These are phyloP conservation scores for Spathaspora sp. DNA, from an alignment of 1,139 yeast genomes.

Conservation along the genomic window DNA sequence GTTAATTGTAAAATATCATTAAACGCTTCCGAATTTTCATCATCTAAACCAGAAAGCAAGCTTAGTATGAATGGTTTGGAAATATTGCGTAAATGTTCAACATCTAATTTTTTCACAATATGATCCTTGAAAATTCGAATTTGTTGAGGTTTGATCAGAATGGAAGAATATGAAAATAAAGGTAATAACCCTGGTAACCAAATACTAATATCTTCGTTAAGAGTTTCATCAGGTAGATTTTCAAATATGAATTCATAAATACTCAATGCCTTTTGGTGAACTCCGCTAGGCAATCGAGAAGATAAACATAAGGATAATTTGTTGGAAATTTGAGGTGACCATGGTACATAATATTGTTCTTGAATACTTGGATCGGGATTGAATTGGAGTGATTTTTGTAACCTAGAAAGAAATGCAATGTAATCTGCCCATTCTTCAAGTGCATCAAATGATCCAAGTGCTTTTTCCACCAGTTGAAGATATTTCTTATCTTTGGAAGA, in stretches of 20 bases:
- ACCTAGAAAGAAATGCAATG: constrained; percentile 78
- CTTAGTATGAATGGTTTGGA: constrained; percentile 72
- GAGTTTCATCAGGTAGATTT: constrained; percentile 50
- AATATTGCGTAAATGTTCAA: constrained; percentile 48
- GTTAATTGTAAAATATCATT: constrained; percentile 57
- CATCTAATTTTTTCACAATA: constrained; percentile 50
- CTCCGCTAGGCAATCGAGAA: constrained; percentile 87
- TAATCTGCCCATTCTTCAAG: constrained; percentile 99
- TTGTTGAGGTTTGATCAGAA: constrained; percentile 78
- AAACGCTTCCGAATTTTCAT: constrained; percentile 84
- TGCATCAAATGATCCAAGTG: constrained; percentile 75
- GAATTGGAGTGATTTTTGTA: constrained; percentile 63
- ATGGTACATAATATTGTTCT: constrained; percentile 45
- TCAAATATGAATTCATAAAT: constrained; percentile 71
- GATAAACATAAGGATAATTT: constrained; percentile 67
- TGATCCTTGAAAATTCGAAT: constrained; percentile 58
- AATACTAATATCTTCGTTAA: constrained; percentile 52
- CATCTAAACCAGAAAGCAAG: constrained; percentile 85
- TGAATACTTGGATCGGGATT: constrained; percentile 37
- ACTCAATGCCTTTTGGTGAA: constrained; percentile 83
- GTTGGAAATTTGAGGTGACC: constrained; percentile 41
- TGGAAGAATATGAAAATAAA: constrained; percentile 80
- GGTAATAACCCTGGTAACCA: constrained; percentile 95
- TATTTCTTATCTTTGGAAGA: constrained; percentile 69
- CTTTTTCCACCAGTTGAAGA: constrained; percentile 65